These are phyloP conservation scores for Macrotyloma uniflorum DNA, from an alignment of 306 rosid species.

Conservation along the genomic window DNA sequence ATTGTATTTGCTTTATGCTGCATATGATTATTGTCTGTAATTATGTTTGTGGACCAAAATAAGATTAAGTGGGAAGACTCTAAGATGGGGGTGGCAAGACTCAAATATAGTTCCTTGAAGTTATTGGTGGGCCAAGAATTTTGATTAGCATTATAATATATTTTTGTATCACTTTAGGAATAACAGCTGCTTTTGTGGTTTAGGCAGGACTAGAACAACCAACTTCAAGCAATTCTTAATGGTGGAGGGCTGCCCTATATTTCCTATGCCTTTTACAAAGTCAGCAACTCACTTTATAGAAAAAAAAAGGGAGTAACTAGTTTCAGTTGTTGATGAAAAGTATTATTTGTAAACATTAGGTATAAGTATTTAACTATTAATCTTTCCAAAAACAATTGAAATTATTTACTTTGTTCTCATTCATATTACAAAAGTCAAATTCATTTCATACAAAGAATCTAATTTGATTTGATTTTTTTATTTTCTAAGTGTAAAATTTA, in stretches of 20 bases:
- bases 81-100: slow-evolving; percentile 32
- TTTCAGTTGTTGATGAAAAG: not conserved
- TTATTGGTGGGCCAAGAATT: slow-evolving; percentile 28
- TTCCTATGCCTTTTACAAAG: not conserved
- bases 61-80: slow-evolving; percentile 25
- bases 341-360: too few species aligned
- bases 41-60: slow-evolving; percentile 36
- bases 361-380: too few species aligned
- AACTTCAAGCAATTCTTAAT: slow-evolving; percentile 25
- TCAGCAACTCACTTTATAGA: not conserved
- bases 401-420: too few species aligned
- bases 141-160: slow-evolving; percentile 23
- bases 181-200: slow-evolving; percentile 34
- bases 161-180: not conserved
- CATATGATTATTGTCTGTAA: slow-evolving; percentile 8
- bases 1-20: slow-evolving; percentile 28
- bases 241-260: slow-evolving; percentile 25
- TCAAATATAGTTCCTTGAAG: slow-evolving; percentile 24
- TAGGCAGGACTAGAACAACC: slow-evolving; percentile 35
- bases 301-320: not conserved
- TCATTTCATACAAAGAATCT: too few species aligned
- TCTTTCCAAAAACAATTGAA: too few species aligned
- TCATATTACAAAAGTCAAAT: too few species aligned
- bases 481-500: too few species aligned
- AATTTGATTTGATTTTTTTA: too few species aligned